These are phyloP conservation scores for Sugiyamaella qingdaonensis DNA, from an alignment of 805 yeast genomes.

Conservation along the genomic window DNA sequence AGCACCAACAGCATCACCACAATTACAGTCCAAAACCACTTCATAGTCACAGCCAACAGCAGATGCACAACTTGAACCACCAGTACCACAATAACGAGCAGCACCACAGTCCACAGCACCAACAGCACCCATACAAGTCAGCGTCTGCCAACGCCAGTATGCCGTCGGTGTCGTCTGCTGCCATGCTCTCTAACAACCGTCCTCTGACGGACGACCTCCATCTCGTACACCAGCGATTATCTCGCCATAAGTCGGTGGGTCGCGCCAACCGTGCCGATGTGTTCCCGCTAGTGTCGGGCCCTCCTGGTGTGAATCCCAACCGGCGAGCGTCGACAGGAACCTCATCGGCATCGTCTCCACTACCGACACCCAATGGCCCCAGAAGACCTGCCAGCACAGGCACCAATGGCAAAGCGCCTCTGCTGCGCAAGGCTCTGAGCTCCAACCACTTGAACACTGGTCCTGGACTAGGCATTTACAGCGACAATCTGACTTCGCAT, in stretches of 20 bases:
- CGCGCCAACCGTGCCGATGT: not conserved
- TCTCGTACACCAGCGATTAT: constrained; percentile 7
- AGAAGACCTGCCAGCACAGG: constrained; percentile 4
- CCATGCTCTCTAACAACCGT: constrained; percentile 2
- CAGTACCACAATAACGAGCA: too few relatives aligned
- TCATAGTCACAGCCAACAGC: too few relatives aligned
- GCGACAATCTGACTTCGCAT: not conserved
- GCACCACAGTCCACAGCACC: not conserved
- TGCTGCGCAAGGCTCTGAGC: constrained; percentile 17
- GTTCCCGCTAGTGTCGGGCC: not conserved
- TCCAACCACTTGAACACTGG: constrained; percentile 13
- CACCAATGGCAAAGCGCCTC: constrained; percentile 5
- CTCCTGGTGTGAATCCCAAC: not conserved
- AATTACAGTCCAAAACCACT: too few relatives aligned
- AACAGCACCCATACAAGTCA: not conserved
- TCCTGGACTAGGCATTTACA: constrained; percentile 11
- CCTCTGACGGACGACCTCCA: constrained; percentile 8
- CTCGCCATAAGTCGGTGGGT: constrained; percentile 10
- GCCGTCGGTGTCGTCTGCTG: not conserved
- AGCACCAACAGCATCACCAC: not conserved
- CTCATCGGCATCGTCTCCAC: not conserved
- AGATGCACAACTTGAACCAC: too few relatives aligned
- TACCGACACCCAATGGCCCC: constrained; percentile 4
- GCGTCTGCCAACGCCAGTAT: not conserved
- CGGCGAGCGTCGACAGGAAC: constrained; percentile 14